A percentile compares a stretch with the other conserved stretches of the same genome.
Evolutionary conservation across 2,329 filamentous ascomycete species (phyloP).

Genomic region (Paecilomyces niveus): DNA sequence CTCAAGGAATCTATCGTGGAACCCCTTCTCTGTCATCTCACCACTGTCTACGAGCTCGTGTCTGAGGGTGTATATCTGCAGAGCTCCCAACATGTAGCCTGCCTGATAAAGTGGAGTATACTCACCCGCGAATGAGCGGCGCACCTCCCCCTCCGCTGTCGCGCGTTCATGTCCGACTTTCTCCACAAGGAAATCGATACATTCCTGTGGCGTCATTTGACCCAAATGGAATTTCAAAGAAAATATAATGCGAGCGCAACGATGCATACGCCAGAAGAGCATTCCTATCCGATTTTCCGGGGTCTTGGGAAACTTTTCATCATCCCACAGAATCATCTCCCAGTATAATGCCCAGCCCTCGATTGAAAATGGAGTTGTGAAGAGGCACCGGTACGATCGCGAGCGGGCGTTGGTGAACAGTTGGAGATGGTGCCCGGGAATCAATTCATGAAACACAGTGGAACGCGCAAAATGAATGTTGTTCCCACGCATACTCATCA

Average conservation of each 20-base stretch:
- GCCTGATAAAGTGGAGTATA: conserved; percentile 55
- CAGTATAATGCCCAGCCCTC: too few relatives aligned
- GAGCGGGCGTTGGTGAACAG: too few relatives aligned
- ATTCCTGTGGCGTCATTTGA: conserved; percentile 46
- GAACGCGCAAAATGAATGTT: conserved; percentile 51
- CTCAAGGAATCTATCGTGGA: conserved; percentile 48
- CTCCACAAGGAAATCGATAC: conserved; percentile 51
- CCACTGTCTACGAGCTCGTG: conserved; percentile 40
- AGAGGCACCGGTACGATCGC: too few relatives aligned
- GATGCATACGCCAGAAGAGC: too few relatives aligned
- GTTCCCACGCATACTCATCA: conserved; percentile 56
- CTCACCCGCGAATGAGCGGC: conserved; percentile 49
- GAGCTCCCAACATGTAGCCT: conserved; percentile 53
- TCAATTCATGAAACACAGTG: conserved; percentile 57
- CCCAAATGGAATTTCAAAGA: conserved; percentile 53
- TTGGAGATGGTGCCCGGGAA: conserved; percentile 37
- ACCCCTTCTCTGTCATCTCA: conserved; percentile 44
- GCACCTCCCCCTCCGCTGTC: conserved; percentile 55
- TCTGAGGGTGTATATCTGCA: conserved; percentile 49
- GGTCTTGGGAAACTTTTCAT: too few relatives aligned
- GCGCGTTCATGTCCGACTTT: conserved; percentile 53
- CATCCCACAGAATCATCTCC: too few relatives aligned
- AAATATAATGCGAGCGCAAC: conserved; percentile 17
- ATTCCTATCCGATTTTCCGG: too few relatives aligned
- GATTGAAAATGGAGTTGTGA: too few relatives aligned